phyloP scores from a whole-genome alignment of 352 stramenopile species.

The Globisporangium recalcitrans region DNA sequence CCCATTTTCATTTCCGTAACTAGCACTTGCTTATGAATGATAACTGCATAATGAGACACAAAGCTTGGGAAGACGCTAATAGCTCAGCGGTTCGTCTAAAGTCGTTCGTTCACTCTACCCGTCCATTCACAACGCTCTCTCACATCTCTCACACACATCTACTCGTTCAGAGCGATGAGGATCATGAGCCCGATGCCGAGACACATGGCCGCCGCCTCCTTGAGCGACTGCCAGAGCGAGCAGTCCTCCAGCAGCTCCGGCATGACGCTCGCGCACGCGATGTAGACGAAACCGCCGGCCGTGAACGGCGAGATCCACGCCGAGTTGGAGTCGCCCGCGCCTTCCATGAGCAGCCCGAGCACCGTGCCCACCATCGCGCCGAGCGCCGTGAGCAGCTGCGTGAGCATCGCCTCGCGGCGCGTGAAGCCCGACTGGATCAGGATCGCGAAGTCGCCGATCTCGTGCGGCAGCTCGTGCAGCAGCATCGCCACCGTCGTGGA shows the following conservation, averaged over 20 bases:
- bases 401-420: conserved; percentile 85
- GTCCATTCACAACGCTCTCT: neutral
- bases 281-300: conserved; percentile 91
- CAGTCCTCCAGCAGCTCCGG: conserved; percentile 88
- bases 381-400: conserved; percentile 89
- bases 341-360: conserved; percentile 78
- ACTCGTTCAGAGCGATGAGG: conserved; percentile 73
- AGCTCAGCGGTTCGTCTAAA: neutral
- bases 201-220: conserved; percentile 65
- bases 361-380: conserved; percentile 88
- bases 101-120: neutral
- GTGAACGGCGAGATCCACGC: conserved; percentile 84
- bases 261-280: conserved; percentile 88
- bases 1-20: neutral
- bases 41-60: conserved; percentile 6
- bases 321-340: conserved; percentile 54
- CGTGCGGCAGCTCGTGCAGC: conserved; percentile 89
- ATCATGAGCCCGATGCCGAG: conserved; percentile 72
- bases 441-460: conserved; percentile 91
- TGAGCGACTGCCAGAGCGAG: conserved; percentile 61
- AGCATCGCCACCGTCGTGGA: conserved; percentile 86
- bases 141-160: conserved; percentile 1
- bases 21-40: conserved; percentile 2
- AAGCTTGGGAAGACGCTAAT: neutral
- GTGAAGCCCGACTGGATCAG: conserved; percentile 89